phyloP scores from a whole-genome alignment of 495 filamentous ascomycete species.

The Chaetomium cochliodes region DNA sequence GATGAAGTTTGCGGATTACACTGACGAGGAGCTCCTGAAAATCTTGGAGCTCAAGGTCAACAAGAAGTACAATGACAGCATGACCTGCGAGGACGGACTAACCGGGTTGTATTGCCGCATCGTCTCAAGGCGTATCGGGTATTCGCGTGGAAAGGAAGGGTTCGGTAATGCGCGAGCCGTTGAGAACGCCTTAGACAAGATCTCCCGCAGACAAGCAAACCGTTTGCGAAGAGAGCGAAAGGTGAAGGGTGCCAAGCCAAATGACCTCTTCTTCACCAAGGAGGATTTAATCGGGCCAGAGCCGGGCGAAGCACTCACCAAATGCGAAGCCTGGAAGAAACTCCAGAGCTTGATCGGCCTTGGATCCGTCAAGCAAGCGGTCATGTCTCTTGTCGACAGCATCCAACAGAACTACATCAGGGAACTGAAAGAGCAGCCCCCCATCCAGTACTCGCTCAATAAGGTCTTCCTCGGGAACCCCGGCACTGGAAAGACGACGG shows the following conservation, averaged over 20 bases:
- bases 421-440: slow-evolving; percentile 58
- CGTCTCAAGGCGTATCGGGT: slow-evolving; percentile 58
- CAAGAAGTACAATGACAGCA: slow-evolving; percentile 48
- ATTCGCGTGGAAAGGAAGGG: slow-evolving; percentile 60
- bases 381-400: slow-evolving; percentile 56
- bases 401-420: slow-evolving; percentile 61
- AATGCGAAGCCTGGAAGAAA: slow-evolving; percentile 56
- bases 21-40: slow-evolving; percentile 61
- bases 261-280: slow-evolving; percentile 54
- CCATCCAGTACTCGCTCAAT: slow-evolving; percentile 62
- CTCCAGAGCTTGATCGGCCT: slow-evolving; percentile 63
- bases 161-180: slow-evolving; percentile 73
- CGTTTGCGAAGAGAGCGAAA: slow-evolving; percentile 47
- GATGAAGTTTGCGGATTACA: slow-evolving; percentile 68
- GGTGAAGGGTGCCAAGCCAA: slow-evolving; percentile 28
- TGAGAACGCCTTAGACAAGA: slow-evolving; percentile 56
- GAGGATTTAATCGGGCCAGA: slow-evolving; percentile 68
- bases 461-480: slow-evolving; percentile 68
- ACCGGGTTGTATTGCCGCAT: slow-evolving; percentile 66
- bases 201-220: slow-evolving; percentile 58
- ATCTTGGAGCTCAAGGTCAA: slow-evolving; percentile 54
- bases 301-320: slow-evolving; percentile 52
- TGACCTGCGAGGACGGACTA: slow-evolving; percentile 60
- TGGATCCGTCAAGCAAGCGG: slow-evolving; percentile 58
- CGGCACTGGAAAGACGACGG: slow-evolving; percentile 74